Base-by-base conservation (phyloP, 2,329 filamentous ascomycete species). In the Ustulina deusta region DNA sequence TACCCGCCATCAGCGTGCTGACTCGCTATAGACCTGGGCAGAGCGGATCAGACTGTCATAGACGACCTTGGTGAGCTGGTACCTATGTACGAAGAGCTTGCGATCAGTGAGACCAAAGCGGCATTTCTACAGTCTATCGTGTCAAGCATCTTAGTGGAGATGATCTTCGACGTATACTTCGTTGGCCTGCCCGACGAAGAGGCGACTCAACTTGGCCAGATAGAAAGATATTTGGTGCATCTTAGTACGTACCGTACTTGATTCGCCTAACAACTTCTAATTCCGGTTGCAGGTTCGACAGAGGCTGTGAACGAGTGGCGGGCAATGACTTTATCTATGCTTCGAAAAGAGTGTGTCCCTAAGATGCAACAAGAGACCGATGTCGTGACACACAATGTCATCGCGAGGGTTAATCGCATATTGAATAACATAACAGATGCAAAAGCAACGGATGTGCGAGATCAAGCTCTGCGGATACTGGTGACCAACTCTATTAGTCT, bases 301-400 rank as follows among this genome's bases (percentile, higher is more conserved):
- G 84, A 87, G 69, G 81, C 84, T 34, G 83, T 89, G 69, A 91
- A 90, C 75, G 86, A 89, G 74, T 91, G 89, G 89, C 87, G 90
- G 44, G 87, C 89, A 6, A 82, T 84, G n/a, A 91, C 89, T 1
- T 82, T 91, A 46, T 83, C 86, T 29, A 82, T 89, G 49, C 77
- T 91, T 58, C 84, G 83, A 61, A 87, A 86, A 72, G 86, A 87
- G 67, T 81, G 84, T 6, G 77, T 79, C 17, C 74, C 80, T 38
- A 83, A 80, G 63, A 81, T 89, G 38, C 79, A 83, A 58, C 73
- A 78, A 15, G 81, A 85, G 72, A 88, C 86, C 3, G 69, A 78
- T 22, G 71, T 74, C 27, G 74, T 84, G 36, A 79, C 81, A 17
- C 81, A 85, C 42, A 73, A 74, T 13, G 79, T 87, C 46, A 76